Evolutionary conservation across 306 rosid genomes (phyloP).

Genomic region (Herpetospermum pedunculosum): DNA sequence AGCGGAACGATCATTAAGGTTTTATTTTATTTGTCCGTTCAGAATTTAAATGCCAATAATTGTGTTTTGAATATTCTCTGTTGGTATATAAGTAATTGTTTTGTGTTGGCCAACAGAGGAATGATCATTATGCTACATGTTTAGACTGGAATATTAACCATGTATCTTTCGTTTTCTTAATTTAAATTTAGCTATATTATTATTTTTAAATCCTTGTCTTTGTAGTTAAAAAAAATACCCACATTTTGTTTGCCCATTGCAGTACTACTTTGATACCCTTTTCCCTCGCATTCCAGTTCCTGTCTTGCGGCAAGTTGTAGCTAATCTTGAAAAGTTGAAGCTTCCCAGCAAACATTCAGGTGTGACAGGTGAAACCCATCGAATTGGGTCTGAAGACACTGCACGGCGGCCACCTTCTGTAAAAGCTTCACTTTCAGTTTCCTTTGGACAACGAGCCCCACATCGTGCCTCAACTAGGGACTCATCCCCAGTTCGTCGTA

Average conservation of each 20-base stretch:
- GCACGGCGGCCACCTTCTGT: conserved; percentile 99
- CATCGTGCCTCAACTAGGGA: conserved; percentile 97
- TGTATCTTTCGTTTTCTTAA: neutral
- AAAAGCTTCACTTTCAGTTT: conserved; percentile 91
- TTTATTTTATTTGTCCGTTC: neutral
- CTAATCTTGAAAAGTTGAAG: conserved; percentile 72
- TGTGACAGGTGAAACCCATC: conserved; percentile 76
- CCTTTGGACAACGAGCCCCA: conserved; percentile 98
- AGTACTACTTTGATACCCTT: conserved; percentile 97
- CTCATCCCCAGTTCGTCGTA: conserved; percentile 91
- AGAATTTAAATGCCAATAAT: neutral
- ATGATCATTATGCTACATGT: neutral
- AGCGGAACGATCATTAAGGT: neutral
- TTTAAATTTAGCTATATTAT: neutral
- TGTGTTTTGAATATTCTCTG: neutral
- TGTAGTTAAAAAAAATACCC: conserved; percentile 13
- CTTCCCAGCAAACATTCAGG: conserved; percentile 74
- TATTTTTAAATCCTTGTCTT: neutral
- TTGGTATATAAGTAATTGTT: neutral
- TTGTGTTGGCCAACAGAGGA: neutral
- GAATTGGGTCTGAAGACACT: conserved; percentile 88
- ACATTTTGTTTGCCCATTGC: conserved; percentile 33
- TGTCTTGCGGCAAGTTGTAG: conserved; percentile 74
- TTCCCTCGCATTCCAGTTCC: conserved; percentile 98
- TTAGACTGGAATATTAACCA: neutral